Conservation (phyloP, 1,139 yeast species). For the Sugiyamaella paludigena region DNA sequence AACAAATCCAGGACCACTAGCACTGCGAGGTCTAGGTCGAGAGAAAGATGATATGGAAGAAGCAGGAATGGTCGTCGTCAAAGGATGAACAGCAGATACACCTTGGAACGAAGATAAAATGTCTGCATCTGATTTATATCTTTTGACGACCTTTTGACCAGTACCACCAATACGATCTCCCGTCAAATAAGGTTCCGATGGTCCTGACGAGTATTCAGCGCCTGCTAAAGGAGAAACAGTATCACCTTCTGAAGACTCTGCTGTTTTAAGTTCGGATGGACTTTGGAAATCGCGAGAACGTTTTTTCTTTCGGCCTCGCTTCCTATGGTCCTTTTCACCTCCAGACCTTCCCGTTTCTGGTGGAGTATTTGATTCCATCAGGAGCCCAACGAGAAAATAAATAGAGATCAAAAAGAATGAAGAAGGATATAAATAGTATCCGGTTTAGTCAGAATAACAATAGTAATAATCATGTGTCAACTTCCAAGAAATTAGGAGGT, state of each 20-base stretch:
- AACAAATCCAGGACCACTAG: background rate
- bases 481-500: too few species aligned
- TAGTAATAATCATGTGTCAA: too few species aligned
- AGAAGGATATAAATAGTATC: too few species aligned
- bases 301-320: slow-evolving; percentile 8
- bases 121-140: slow-evolving; percentile 12
- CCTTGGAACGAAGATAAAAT: slow-evolving; percentile 1
- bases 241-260: background rate
- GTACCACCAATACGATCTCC: too few species aligned
- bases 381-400: too few species aligned
- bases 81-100: background rate
- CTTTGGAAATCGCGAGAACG: slow-evolving; percentile 1
- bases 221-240: too few species aligned
- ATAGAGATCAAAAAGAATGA: too few species aligned
- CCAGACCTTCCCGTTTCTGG: slow-evolving; percentile 10
- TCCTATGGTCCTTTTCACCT: slow-evolving; percentile 7
- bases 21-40: background rate
- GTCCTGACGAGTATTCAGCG: too few species aligned
- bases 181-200: too few species aligned
- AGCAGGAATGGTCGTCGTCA: background rate
- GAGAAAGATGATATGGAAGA: background rate
- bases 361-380: background rate
- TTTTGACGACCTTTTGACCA: background rate
- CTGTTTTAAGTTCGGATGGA: background rate
- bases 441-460: too few species aligned